A percentile compares a stretch with the other conserved stretches of the same genome.
Conservation (phyloP, 192 early-diverging fungal genomes). For the Backusella liffmaniae region DNA sequence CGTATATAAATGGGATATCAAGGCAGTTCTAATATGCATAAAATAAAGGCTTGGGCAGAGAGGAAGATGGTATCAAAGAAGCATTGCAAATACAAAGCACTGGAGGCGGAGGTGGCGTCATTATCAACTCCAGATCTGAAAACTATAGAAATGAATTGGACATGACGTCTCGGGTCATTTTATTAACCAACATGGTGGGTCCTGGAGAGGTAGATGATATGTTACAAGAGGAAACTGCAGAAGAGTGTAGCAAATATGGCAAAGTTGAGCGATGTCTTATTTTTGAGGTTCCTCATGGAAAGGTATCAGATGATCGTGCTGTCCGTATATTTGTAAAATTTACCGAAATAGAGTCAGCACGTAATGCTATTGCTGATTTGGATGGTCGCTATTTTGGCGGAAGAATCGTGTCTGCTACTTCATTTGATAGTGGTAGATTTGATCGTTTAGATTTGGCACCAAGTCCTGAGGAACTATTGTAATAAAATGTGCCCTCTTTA, state of each 20-base stretch:
- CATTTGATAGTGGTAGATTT: conserved; percentile 61
- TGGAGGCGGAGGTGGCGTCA: conserved; percentile 33
- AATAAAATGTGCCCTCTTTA: not conserved
- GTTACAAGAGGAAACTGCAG: conserved; percentile 72
- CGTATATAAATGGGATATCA: not conserved
- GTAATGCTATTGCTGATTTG: conserved; percentile 52
- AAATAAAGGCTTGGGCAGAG: conserved; percentile 28
- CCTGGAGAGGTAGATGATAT: conserved; percentile 76
- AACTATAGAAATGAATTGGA: not conserved
- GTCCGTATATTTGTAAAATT: conserved; percentile 85
- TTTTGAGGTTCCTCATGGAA: conserved; percentile 59
- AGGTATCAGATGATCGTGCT: conserved; percentile 60
- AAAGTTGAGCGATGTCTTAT: conserved; percentile 66
- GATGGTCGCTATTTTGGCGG: conserved; percentile 81
- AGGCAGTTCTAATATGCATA: not conserved
- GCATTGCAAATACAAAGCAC: conserved; percentile 35
- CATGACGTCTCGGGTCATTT: conserved; percentile 41
- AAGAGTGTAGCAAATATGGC: conserved; percentile 78
- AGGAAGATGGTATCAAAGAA: conserved; percentile 41
- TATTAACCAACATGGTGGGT: conserved; percentile 77
- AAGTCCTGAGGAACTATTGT: conserved; percentile 22
- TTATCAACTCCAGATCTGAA: conserved; percentile 16
- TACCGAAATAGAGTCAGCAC: conserved; percentile 43
- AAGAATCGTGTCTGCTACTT: conserved; percentile 57
- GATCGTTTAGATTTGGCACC: conserved; percentile 57